phyloP scores from a whole-genome alignment of 768 basidiomycete genomes.

The Leccinum fibrillosum region DNA sequence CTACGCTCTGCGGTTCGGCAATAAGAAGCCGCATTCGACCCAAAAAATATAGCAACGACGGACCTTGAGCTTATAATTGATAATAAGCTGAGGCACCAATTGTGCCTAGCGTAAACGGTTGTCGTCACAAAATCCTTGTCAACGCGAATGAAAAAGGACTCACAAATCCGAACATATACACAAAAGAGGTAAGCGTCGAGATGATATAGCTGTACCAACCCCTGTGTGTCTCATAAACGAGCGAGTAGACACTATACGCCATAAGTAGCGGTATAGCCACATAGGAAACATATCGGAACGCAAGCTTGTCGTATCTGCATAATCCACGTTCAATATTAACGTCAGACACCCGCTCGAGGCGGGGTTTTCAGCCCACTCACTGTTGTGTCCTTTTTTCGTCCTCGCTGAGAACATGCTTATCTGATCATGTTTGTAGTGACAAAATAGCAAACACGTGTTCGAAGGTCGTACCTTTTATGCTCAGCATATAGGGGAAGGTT shows the following conservation, averaged over 20 bases:
- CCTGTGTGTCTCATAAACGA: conserved; percentile 79
- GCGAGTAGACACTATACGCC: conserved; percentile 75
- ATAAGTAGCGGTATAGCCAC: conserved; percentile 79
- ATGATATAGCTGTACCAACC: conserved; percentile 98
- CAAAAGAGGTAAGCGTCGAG: conserved; percentile 87
- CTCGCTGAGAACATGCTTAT: conserved; percentile 94
- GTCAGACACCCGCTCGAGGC: conserved; percentile 29
- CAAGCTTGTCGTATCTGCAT: conserved; percentile 80
- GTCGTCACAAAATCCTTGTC: conserved; percentile 10
- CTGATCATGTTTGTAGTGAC: conserved; percentile 33
- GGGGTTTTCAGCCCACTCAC: conserved; percentile 41
- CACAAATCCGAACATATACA: conserved; percentile 98
- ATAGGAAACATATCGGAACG: conserved; percentile 93
- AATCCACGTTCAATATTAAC: background rate
- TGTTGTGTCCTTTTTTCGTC: conserved; percentile 98
- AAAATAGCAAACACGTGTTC: conserved; percentile 13
- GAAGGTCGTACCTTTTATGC: conserved; percentile 65
- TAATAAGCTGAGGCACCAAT: conserved; percentile 83
- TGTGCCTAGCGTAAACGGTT: conserved; percentile 56
- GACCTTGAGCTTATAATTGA: conserved; percentile 96
- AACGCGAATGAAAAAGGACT: conserved; percentile 35
- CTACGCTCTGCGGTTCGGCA: conserved; percentile 63
- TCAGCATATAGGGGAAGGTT: conserved; percentile 71
- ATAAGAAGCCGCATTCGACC: conserved; percentile 5
- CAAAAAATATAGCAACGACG: conserved; percentile 18